phyloP scores from a whole-genome alignment of 345 rosid genomes.

The Trapa bicornis region DNA sequence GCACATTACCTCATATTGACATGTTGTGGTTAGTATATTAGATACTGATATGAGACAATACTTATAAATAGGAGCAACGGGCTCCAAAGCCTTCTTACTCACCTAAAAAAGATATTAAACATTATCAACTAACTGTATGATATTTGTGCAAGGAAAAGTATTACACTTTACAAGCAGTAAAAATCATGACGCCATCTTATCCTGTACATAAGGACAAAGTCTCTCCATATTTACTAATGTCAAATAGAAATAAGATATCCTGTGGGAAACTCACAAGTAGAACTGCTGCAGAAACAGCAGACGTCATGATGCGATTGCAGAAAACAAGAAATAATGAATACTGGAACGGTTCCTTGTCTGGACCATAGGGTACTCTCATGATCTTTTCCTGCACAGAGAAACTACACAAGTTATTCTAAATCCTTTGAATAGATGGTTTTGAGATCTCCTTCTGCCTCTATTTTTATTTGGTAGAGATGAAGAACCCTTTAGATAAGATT shows the following conservation, averaged over 20 bases:
- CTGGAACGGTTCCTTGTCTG: constrained; percentile 63
- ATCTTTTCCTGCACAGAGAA: constrained; percentile 61
- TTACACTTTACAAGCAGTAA: not conserved
- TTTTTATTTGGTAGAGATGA: not conserved
- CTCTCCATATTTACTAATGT: not conserved
- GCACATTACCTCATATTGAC: constrained; percentile 76
- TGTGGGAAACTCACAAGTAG: constrained; percentile 36
- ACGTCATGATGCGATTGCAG: constrained; percentile 79
- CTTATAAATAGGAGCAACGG: constrained; percentile 86
- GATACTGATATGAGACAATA: constrained; percentile 65
- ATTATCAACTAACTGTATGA: not conserved
- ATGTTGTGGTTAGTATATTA: constrained; percentile 81
- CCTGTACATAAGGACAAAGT: not conserved
- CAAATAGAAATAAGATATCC: not conserved
- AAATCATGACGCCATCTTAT: not conserved
- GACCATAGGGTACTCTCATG: constrained; percentile 88
- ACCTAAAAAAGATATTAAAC: constrained; percentile 26
- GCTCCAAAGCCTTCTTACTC: constrained; percentile 68
- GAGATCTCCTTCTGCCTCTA: too few relatives aligned
- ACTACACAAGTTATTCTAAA: constrained; percentile 7
- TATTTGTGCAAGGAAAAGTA: not conserved
- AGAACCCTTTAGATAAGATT: not conserved
- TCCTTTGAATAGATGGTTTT: not conserved
- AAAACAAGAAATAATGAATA: constrained; percentile 85
- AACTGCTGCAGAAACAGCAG: constrained; percentile 73